Conservation (phyloP, 441 rosid species). For the Arabidopsis lyrata region DNA sequence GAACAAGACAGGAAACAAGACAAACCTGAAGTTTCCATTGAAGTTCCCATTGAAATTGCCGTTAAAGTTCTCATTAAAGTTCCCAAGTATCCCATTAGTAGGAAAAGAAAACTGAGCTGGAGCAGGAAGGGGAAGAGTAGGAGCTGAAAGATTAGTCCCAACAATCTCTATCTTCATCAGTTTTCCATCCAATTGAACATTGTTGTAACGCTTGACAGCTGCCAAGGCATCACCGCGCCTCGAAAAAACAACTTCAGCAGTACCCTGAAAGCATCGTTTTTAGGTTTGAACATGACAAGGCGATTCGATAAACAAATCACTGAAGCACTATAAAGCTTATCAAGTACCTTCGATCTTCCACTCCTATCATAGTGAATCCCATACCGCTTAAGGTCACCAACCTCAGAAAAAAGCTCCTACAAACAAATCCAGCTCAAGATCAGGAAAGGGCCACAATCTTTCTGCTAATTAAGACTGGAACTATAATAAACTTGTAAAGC, state of each 20-base stretch:
- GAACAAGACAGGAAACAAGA: conserved; percentile 1
- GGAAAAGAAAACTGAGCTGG: conserved; percentile 46
- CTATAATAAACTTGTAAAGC: not conserved
- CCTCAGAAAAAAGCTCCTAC: conserved; percentile 65
- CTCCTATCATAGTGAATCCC: conserved; percentile 60
- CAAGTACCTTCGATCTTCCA: conserved; percentile 65
- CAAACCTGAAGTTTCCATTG: conserved; percentile 56
- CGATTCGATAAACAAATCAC: not conserved
- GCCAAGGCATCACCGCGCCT: conserved; percentile 57
- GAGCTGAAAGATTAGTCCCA: conserved; percentile 55
- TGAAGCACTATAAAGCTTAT: conserved; percentile 17
- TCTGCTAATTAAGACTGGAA: not conserved
- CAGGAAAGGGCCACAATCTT: not conserved
- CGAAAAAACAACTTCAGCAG: conserved; percentile 65
- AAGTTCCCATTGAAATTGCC: conserved; percentile 47
- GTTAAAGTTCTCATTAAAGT: conserved; percentile 46
- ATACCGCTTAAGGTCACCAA: conserved; percentile 59
- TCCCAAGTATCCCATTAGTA: conserved; percentile 46
- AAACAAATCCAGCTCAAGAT: conserved; percentile 26
- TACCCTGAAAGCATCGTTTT: conserved; percentile 50
- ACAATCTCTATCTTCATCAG: conserved; percentile 62
- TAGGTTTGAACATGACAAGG: not conserved
- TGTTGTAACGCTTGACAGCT: conserved; percentile 65
- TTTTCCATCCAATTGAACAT: conserved; percentile 67
- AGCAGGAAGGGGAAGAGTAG: conserved; percentile 43